A percentile compares a stretch with the other conserved stretches of the same genome.
phyloP scores from a whole-genome alignment of 495 filamentous ascomycete species.

The Neurospora terricola region DNA sequence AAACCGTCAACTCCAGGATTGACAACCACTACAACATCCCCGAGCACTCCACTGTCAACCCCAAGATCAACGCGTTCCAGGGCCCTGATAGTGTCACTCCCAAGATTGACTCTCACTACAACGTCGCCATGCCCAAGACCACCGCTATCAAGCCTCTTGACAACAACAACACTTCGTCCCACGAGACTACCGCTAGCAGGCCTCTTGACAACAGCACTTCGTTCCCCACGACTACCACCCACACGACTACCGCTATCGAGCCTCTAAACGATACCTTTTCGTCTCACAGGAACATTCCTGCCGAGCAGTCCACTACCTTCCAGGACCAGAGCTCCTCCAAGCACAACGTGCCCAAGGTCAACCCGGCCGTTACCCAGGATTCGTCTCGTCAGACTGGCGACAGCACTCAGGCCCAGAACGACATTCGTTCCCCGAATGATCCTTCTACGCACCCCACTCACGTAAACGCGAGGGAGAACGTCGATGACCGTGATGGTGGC shows the following conservation, averaged over 20 bases:
- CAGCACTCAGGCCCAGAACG: constrained; percentile 26
- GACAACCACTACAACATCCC: neutral
- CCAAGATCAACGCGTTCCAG: neutral
- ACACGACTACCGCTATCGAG: neutral
- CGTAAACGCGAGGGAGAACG: constrained; percentile 15
- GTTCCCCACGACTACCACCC: neutral
- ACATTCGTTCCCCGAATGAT: constrained; percentile 25
- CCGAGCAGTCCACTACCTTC: neutral
- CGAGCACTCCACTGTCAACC: neutral
- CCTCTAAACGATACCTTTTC: constrained; percentile 1
- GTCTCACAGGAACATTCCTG: neutral
- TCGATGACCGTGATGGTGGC: constrained; percentile 17
- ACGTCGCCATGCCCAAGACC: neutral
- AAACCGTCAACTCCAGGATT: neutral
- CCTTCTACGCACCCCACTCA: constrained; percentile 14
- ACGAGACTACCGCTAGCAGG: neutral
- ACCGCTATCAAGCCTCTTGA: neutral
- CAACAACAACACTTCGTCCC: neutral
- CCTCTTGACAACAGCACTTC: neutral
- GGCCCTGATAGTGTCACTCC: neutral
- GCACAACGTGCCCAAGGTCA: constrained; percentile 2
- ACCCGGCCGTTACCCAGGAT: constrained; percentile 17
- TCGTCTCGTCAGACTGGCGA: constrained; percentile 21
- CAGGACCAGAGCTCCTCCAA: neutral
- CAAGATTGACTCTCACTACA: neutral